These are phyloP conservation scores for Galeopsis tetrahit DNA, from an alignment of 257 asterid species.

Conservation along the genomic window DNA sequence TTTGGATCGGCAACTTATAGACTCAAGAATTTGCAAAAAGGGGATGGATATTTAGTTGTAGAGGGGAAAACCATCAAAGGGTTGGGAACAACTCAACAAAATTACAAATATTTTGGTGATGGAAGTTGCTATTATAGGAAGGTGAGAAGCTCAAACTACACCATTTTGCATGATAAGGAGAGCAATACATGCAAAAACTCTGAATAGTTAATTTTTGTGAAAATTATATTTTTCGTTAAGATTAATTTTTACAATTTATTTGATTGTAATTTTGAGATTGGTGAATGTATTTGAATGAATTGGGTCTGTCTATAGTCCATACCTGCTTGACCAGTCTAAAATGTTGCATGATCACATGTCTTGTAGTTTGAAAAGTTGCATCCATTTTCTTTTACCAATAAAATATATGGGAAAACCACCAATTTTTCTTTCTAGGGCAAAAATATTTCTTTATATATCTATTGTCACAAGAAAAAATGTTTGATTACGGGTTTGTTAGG, in stretches of 20 bases:
- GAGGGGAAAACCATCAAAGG: constrained; percentile 46
- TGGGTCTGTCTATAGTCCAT: too few relatives aligned
- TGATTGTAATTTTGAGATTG: too few relatives aligned
- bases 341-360: background rate
- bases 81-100: constrained; percentile 55
- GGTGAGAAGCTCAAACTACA: constrained; percentile 65
- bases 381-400: too few relatives aligned
- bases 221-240: too few relatives aligned
- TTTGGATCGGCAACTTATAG: constrained; percentile 30
- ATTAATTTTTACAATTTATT: too few relatives aligned
- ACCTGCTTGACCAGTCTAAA: background rate
- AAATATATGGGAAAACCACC: too few relatives aligned
- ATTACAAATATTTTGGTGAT: constrained; percentile 39
- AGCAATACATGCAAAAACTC: constrained; percentile 38
- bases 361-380: too few relatives aligned
- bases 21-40: constrained; percentile 56
- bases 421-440: too few relatives aligned
- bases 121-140: constrained; percentile 59
- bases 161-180: constrained; percentile 51
- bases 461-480: too few relatives aligned
- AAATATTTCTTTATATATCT: too few relatives aligned
- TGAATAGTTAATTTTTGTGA: background rate
- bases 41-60: constrained; percentile 43
- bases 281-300: too few relatives aligned
- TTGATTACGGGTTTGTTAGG: too few relatives aligned